Evolutionary conservation across 306 rosid genomes (phyloP).

Genomic region (Prunus padus): DNA sequence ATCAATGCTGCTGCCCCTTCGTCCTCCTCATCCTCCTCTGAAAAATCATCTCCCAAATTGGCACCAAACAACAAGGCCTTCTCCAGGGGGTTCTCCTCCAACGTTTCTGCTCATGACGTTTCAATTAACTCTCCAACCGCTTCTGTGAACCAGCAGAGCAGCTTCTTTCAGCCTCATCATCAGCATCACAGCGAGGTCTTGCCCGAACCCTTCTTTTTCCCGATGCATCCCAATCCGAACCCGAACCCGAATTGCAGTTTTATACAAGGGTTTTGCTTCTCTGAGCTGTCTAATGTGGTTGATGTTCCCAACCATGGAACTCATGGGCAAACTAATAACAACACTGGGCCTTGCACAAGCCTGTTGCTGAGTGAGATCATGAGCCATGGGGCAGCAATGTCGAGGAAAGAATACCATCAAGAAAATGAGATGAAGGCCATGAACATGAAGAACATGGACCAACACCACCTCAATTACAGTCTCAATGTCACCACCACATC

Average conservation of each 20-base stretch:
- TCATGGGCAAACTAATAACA: slow-evolving; percentile 22
- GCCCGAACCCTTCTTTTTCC: slow-evolving; percentile 60
- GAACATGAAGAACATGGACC: slow-evolving; percentile 16
- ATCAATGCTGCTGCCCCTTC: slow-evolving; percentile 28
- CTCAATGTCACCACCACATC: slow-evolving; percentile 21
- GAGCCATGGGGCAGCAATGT: slow-evolving; percentile 29
- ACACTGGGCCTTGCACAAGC: slow-evolving; percentile 52
- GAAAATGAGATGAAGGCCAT: slow-evolving; percentile 28
- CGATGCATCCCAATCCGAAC: slow-evolving; percentile 17
- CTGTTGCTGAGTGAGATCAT: slow-evolving; percentile 67
- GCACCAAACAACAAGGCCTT: slow-evolving; percentile 31
- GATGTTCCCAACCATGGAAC: slow-evolving; percentile 20
- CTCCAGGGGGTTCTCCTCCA: slow-evolving; percentile 47
- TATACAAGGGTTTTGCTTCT: slow-evolving; percentile 64
- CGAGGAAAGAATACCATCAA: slow-evolving; percentile 53
- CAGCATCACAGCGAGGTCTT: slow-evolving; percentile 27
- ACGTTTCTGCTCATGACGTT: slow-evolving; percentile 22
- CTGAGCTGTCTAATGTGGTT: slow-evolving; percentile 56
- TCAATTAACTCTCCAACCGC: slow-evolving; percentile 46
- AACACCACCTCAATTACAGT: slow-evolving; percentile 40
- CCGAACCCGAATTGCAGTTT: slow-evolving; percentile 5
- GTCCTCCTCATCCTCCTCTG: slow-evolving; percentile 71
- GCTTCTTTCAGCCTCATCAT: slow-evolving; percentile 34
- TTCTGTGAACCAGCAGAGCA: slow-evolving; percentile 39
- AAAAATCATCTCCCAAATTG: slow-evolving; percentile 59